These are phyloP conservation scores for Microcyclospora pomicola DNA, from an alignment of 2,329 filamentous ascomycete species.

Conservation along the genomic window DNA sequence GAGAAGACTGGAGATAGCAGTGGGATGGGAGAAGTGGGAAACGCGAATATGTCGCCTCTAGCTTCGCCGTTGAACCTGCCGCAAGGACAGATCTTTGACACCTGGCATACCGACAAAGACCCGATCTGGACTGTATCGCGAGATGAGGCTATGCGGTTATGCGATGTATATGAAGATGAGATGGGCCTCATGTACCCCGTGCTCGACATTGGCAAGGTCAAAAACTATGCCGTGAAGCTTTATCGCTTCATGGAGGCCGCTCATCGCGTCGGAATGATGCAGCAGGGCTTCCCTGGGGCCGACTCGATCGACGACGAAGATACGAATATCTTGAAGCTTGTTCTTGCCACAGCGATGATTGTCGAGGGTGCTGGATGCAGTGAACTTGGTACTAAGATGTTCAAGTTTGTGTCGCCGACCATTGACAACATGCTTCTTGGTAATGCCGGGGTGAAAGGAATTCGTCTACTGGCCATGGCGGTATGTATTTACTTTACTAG, in stretches of 20 bases:
- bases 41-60: constrained; percentile 4
- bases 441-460: constrained; percentile 42
- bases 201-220: constrained; percentile 57
- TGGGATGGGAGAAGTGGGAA: constrained; percentile 7
- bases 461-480: constrained; percentile 44
- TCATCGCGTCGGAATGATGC: constrained; percentile 43
- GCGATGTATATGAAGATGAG: constrained; percentile 74
- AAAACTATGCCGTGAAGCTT: constrained; percentile 55
- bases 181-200: constrained; percentile 88
- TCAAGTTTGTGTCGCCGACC: constrained; percentile 58
- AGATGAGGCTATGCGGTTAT: constrained; percentile 67
- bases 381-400: constrained; percentile 57
- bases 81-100: constrained; percentile 12
- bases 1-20: constrained; percentile 46
- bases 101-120: constrained; percentile 44
- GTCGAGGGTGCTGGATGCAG: constrained; percentile 71
- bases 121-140: constrained; percentile 67
- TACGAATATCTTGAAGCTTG: constrained; percentile 64
- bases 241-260: constrained; percentile 61
- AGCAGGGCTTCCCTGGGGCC: constrained; percentile 38
- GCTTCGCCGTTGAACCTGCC: not conserved
- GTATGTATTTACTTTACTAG: constrained; percentile 20
- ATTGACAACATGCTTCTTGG: constrained; percentile 52
- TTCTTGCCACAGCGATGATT: constrained; percentile 64
- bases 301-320: constrained; percentile 49